Percentiles rank a stretch among this genome's conserved stretches.
phyloP scores from a whole-genome alignment of 2,329 filamentous ascomycete genomes.

The Xylaria sp. region DNA sequence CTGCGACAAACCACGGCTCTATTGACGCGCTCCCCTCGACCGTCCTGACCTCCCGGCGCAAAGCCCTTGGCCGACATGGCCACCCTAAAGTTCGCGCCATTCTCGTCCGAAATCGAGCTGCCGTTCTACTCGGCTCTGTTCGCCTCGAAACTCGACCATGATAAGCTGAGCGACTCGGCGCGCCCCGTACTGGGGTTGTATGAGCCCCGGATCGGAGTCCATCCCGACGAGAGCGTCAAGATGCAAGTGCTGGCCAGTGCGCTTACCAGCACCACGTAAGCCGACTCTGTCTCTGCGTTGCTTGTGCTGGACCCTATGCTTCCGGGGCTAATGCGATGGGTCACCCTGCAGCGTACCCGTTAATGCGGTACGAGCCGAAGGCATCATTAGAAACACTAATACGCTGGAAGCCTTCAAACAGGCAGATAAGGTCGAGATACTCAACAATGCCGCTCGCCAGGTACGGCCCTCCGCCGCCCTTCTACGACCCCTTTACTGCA shows the following conservation, averaged over 20 bases:
- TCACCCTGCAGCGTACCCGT: slow-evolving; percentile 67
- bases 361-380: slow-evolving; percentile 84
- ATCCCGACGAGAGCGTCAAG: slow-evolving; percentile 80
- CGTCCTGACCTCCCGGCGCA: background rate
- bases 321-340: slow-evolving; percentile 43
- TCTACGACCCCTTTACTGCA: no score
- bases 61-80: slow-evolving; percentile 49
- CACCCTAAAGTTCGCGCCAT: slow-evolving; percentile 79
- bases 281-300: slow-evolving; percentile 22
- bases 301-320: slow-evolving; percentile 9
- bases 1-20: background rate
- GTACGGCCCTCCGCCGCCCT: slow-evolving; percentile 57
- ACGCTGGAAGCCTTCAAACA: slow-evolving; percentile 93
- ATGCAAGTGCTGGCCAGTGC: slow-evolving; percentile 93
- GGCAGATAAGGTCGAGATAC: slow-evolving; percentile 80
- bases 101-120: slow-evolving; percentile 92
- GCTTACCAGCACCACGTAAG: slow-evolving; percentile 84
- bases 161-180: slow-evolving; percentile 94
- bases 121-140: slow-evolving; percentile 96
- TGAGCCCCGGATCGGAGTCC: slow-evolving; percentile 78
- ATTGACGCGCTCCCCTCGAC: background rate
- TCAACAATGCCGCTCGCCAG: slow-evolving; percentile 82
- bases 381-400: slow-evolving; percentile 95
- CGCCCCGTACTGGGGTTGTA: slow-evolving; percentile 89
- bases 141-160: slow-evolving; percentile 92